Conservation (phyloP, 768 basidiomycete species). For the Dioszegia hungarica region DNA sequence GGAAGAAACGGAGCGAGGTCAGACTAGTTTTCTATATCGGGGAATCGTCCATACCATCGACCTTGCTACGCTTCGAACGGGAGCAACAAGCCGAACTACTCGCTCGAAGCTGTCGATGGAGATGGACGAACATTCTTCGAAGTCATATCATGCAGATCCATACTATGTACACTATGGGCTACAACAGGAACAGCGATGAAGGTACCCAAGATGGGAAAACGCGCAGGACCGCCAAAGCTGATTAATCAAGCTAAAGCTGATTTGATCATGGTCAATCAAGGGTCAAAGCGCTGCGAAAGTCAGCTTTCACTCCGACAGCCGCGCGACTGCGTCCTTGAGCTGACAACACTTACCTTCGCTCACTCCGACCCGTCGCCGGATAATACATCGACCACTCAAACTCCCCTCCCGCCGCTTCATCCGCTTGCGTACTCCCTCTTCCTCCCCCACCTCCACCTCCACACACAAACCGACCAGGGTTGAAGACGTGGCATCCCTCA, state of each 20-base stretch:
- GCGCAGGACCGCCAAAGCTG: too few relatives aligned
- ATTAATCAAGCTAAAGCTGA: background rate
- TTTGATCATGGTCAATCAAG: conserved; percentile 28
- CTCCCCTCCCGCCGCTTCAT: conserved; percentile 40
- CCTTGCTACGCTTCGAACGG: background rate
- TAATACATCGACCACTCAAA: conserved; percentile 87
- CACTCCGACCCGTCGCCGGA: conserved; percentile 73
- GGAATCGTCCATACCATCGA: background rate
- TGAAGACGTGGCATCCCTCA: conserved; percentile 97
- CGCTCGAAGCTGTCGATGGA: background rate
- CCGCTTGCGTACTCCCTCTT: conserved; percentile 1
- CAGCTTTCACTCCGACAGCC: background rate
- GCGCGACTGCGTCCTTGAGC: background rate
- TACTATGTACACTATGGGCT: background rate
- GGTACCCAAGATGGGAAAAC: too few relatives aligned
- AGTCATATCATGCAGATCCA: background rate
- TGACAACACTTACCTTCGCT: conserved; percentile 50
- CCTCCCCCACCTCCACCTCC: conserved; percentile 49
- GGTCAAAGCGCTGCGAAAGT: conserved; percentile 28
- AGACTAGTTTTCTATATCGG: conserved; percentile 13
- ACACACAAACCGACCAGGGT: conserved; percentile 87
- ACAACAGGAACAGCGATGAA: too few relatives aligned
- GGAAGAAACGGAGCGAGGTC: conserved; percentile 46
- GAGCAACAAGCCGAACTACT: background rate
- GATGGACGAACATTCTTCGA: background rate